Evolutionary conservation across 169 alveolate species (phyloP).

Genomic region (Plasmodium adleri): DNA sequence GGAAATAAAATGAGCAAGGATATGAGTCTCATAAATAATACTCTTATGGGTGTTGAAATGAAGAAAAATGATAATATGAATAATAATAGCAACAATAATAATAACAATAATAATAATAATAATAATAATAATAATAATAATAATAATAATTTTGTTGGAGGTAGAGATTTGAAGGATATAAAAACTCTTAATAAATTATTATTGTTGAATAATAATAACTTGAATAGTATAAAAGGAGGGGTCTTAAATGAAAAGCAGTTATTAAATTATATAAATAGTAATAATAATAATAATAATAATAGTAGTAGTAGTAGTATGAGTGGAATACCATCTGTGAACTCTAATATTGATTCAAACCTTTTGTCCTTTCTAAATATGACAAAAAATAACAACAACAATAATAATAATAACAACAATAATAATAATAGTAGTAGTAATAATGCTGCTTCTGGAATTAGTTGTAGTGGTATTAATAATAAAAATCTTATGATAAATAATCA

Average conservation of each 20-base stretch:
- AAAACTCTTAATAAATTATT: slow-evolving; percentile 5
- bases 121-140: not conserved
- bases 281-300: too few species aligned
- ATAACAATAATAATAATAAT: not conserved
- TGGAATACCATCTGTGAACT: too few species aligned
- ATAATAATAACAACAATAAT: not conserved
- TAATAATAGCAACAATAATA: not conserved
- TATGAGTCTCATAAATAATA: not conserved
- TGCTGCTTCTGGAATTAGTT: too few species aligned
- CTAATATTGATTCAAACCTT: slow-evolving; percentile 13
- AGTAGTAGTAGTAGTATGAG: not conserved
- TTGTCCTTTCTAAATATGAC: slow-evolving; percentile 30
- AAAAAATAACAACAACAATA: slow-evolving; percentile 7
- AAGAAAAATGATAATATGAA: not conserved
- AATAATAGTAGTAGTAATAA: not conserved
- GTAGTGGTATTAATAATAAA: too few species aligned
- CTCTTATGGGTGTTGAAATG: not conserved
- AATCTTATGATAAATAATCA: not conserved
- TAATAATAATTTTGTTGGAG: not conserved
- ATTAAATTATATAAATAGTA: not conserved
- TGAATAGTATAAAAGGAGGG: slow-evolving; percentile 2
- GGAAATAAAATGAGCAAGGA: not conserved
- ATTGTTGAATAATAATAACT: slow-evolving; percentile 9
- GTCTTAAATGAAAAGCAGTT: not conserved
- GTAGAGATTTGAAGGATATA: slow-evolving; percentile 3